Evolutionary conservation across 2,329 filamentous ascomycete species (phyloP), one percentile per base, ranked within the genome.

Genomic region (Remersonia thermophila): DNA sequence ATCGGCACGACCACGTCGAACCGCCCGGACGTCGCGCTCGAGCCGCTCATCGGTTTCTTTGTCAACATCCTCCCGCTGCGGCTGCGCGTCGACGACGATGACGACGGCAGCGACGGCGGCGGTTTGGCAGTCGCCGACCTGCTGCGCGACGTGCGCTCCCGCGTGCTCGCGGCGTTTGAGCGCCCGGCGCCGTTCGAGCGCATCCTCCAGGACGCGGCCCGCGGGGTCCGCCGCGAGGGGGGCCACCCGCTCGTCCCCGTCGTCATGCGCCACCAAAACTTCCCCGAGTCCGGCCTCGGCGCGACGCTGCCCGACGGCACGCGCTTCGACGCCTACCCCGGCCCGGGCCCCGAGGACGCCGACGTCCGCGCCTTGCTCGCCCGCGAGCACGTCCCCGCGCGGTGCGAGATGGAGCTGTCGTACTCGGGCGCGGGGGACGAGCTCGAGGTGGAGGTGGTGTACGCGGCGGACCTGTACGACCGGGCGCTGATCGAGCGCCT

Each of bases 321-420:
- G 9, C 27, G 13, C 14, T 32, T 37, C 16, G n/a, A 37, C 20
- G 3, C 18, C 4, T 32, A 27, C 20, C 35, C 30, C 3, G 30
- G 20, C 4, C 15, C 23, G 11, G 35, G 29, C 15, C 29, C 32
- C 29, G n/a, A 14, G 3, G 35, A 37, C 16, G 30, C 17, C 29
- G 23, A 3, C 23, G 20, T 37, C 10, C 35, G 27, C 10, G 28
- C 13, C 4, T 11, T 37, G 23, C 25, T 32, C 23, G 35, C 10
- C 11, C 30, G 20, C 16, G 35, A 37, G 16, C 18, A 32, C 25
- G 18, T n/a, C 14, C 18, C 29, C 14, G 29, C 35, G 11, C 35
- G 35, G 3, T 37, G 35, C 23, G 35, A 37, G 29, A 32, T 37
- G n/a, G 35, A 37, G 30, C n/a, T 37, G 14, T 37, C 35, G 30